Base-by-base conservation (phyloP, 805 yeast species). In the Candida fluviatilis region DNA sequence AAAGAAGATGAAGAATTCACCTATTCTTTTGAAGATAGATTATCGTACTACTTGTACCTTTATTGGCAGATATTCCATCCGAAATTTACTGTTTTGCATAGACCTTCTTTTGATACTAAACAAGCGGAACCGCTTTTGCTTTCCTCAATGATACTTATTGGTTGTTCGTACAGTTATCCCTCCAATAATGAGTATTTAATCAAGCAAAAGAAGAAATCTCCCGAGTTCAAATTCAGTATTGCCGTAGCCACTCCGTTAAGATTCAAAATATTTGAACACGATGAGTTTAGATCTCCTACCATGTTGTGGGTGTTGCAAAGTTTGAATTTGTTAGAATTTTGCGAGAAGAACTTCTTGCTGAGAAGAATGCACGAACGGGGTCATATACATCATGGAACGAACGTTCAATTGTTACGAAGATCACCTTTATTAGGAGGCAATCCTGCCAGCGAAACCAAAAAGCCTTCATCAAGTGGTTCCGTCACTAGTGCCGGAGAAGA, bases 331-430 rank as follows among this genome's bases (percentile, higher is more conserved):
- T 56, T 88, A n/a, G 95, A 87, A 52, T 79, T 81, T 62, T 81
- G 78, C 52, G 96, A 87, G 55, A 84, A 87, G 61, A 73, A 82
- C 42, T 80, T 83, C 48, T 68, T 87, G 0, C 73, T 76, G 32
- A 64, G 96, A 49, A 62, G 64, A 29, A 58, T 84, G 49, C 96
- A 87, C 55, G 96, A 87, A 60, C 61, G 96, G 34, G 84, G 87
- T 0, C 91, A 83, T 57, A 64, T 88, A 15, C 95, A 88, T 54
- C 96, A 87, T 57, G 95, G 93, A 4, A 83, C 95, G 0, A 80
- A 90, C 0, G 80, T 86, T 29, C 95, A 87, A 57, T 61, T 87
- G 31, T 61, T 87, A 35, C 64, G 95, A 47, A 68, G 95, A 48
- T 78, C 87, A 0, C 87, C 95, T 1, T 75, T 84, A 1, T 58